These are phyloP conservation scores for Zelonia costaricensis DNA, from an alignment of 208 protist genomes.

Conservation along the genomic window DNA sequence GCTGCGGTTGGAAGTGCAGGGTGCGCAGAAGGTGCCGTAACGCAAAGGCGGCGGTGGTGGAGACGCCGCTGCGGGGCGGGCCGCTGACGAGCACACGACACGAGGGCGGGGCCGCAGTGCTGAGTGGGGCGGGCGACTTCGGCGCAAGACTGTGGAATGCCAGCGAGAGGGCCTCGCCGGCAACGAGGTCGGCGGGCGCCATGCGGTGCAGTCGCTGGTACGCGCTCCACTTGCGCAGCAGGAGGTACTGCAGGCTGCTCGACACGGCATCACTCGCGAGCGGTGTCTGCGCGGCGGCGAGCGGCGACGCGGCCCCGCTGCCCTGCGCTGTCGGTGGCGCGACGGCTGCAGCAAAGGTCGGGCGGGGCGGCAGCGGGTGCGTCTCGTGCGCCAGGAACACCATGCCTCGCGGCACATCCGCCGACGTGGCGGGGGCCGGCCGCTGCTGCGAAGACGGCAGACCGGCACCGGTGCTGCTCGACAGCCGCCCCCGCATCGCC, in stretches of 20 bases:
- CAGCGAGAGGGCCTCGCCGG: slow-evolving; percentile 19
- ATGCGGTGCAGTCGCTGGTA: slow-evolving; percentile 26
- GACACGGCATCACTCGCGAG: slow-evolving; percentile 16
- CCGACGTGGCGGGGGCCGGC: not conserved
- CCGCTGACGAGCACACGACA: slow-evolving; percentile 59
- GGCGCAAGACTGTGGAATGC: not conserved
- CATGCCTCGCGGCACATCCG: slow-evolving; percentile 12
- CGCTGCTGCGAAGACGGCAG: not conserved
- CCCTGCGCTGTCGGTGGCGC: slow-evolving; percentile 3
- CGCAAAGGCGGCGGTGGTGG: slow-evolving; percentile 45
- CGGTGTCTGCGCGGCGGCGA: slow-evolving; percentile 4
- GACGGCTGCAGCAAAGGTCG: slow-evolving; percentile 2
- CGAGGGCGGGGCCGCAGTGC: not conserved
- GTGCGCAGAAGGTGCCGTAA: slow-evolving; percentile 26
- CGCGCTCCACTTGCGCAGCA: slow-evolving; percentile 35
- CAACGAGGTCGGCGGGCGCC: slow-evolving; percentile 17
- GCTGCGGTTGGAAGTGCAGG: slow-evolving; percentile 24
- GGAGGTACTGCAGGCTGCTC: slow-evolving; percentile 25
- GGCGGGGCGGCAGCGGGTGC: slow-evolving; percentile 21
- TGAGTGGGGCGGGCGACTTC: not conserved
- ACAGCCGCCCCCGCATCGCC: slow-evolving; percentile 1
- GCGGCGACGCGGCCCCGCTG: too few species aligned
- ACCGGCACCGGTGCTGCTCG: not conserved
- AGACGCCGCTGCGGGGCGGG: slow-evolving; percentile 67
- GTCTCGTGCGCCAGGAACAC: slow-evolving; percentile 16